Evolutionary conservation across 2,329 filamentous ascomycete species (phyloP).

Genomic region (Fusarium sp.): DNA sequence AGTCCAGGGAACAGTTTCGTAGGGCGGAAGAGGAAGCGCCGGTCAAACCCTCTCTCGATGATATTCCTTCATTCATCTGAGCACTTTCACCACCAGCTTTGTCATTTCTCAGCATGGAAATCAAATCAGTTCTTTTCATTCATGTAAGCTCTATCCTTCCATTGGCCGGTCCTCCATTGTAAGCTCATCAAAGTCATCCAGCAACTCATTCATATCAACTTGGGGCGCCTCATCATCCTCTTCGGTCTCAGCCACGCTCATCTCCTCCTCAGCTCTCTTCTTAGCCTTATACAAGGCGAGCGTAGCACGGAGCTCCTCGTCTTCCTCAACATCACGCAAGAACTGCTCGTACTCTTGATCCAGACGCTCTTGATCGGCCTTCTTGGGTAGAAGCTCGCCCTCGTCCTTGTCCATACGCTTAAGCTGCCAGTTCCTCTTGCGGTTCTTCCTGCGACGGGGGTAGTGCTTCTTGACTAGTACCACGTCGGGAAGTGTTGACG

Average conservation of each 20-base stretch:
- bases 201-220: constrained; percentile 83
- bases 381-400: constrained; percentile 85
- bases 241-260: constrained; percentile 75
- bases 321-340: constrained; percentile 95
- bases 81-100: neutral
- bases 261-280: constrained; percentile 68
- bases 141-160: constrained; percentile 52
- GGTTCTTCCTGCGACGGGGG: constrained; percentile 83
- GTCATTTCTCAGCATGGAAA: neutral
- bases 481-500: constrained; percentile 87
- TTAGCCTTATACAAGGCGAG: constrained; percentile 87
- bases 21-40: constrained; percentile 31
- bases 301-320: constrained; percentile 86
- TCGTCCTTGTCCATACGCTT: constrained; percentile 94
- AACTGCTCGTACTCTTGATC: constrained; percentile 98
- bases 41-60: constrained; percentile 43
- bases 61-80: constrained; percentile 57
- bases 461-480: constrained; percentile 98
- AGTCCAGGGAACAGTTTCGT: constrained; percentile 50
- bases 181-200: constrained; percentile 94
- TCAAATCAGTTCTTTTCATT: constrained; percentile 46
- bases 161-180: constrained; percentile 51
- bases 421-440: constrained; percentile 90
- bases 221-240: constrained; percentile 76
- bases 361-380: constrained; percentile 88